Base-by-base conservation (phyloP, 441 rosid genomes). In the Populus hybrid region DNA sequence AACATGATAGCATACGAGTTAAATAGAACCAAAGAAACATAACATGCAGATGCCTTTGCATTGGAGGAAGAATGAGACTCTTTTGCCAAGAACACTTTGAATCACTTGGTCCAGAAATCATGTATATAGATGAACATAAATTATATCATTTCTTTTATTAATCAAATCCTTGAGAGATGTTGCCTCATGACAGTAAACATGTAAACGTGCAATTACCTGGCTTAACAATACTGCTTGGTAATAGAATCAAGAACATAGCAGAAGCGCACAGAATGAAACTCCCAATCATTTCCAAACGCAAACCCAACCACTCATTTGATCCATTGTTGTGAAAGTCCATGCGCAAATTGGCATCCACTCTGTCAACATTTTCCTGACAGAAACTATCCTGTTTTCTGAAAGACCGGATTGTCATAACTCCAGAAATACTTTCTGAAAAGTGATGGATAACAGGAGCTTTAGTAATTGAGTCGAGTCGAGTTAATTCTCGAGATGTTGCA, bases 371-470 rank as follows among this genome's bases (percentile, higher is more conserved):
- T 86, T 92, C 98, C 70, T 82, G 91, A 69, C 78, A 79, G 80
- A 95, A 95, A 54, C 54, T 69, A 3, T 77, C 83, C 76, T 87
- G 88, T 85, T 87, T 92, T 77, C 84, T 69, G 84, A 95, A 95
- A 61, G 97, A 78, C 24, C 98, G 89, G 75, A 95, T 87, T 40
- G 95, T 95, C 98, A 88, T 88, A 75, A 95, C 95, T 36, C 99
- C 99, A 2, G 95, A 90, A 63, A 95, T 91, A 79, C 96, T 95
- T 77, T 95, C 99, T 0, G 99, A 95, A 88, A 95, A 95, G 80
- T 95, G 98, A 87, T 95, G 98, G 77, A 95, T 92, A 54, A 95
- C 90, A 8, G 98, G 99, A 10, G 99, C 99, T 84, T 95, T 95
- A 20, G 99, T 95, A 73, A 95, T 92, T 0, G 98, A 95, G 79